Conservation (phyloP, 257 asterid species). For the Solanum megistacrolobum region DNA sequence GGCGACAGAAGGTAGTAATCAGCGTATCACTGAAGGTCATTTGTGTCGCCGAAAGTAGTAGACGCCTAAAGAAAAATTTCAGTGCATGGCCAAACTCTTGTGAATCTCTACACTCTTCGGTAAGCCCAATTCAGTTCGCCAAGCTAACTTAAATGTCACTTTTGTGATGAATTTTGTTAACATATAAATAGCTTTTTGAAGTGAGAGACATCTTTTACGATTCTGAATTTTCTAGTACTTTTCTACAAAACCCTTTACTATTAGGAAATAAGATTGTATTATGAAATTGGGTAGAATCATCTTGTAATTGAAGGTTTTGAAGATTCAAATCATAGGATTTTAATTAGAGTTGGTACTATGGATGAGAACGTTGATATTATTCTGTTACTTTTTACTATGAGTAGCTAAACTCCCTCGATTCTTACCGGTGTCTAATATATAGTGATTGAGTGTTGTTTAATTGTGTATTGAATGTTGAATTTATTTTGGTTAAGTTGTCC, state of each 20-base stretch:
- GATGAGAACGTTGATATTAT: no score
- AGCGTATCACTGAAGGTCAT: background rate
- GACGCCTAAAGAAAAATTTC: background rate
- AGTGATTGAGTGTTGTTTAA: no score
- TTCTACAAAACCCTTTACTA: background rate
- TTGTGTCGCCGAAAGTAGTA: background rate
- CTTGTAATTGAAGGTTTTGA: background rate
- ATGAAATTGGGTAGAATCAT: background rate
- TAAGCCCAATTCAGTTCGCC: background rate
- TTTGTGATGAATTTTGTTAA: background rate
- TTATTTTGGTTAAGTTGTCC: no score
- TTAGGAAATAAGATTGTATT: background rate
- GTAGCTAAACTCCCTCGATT: no score
- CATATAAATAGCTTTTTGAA: background rate
- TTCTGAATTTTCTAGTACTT: background rate
- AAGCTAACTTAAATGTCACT: background rate
- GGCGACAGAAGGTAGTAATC: background rate
- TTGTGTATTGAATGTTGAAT: no score
- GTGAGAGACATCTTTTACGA: background rate
- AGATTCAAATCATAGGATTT: background rate
- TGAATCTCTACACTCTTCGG: background rate
- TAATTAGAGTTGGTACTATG: no score
- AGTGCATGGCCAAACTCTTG: background rate
- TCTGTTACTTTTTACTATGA: no score
- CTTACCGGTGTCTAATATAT: no score